These are phyloP conservation scores for Saccharata proteae DNA, from an alignment of 2,329 filamentous ascomycete genomes.

Conservation along the genomic window DNA sequence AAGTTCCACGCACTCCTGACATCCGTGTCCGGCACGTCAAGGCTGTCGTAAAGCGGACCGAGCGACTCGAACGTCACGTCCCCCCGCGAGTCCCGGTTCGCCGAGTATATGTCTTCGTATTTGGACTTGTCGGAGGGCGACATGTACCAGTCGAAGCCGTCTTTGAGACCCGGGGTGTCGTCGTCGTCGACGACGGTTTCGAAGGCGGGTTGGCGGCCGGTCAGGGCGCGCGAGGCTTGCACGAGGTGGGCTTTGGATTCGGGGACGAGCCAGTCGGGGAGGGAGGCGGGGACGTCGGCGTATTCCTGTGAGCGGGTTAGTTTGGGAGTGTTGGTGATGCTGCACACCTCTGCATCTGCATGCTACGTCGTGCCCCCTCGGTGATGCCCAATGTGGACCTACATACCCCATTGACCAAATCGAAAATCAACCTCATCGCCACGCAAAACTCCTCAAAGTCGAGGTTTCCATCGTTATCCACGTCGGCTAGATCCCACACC, in stretches of 20 bases:
- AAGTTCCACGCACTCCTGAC: slow-evolving; percentile 92
- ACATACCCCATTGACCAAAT: slow-evolving; percentile 83
- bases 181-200: slow-evolving; percentile 67
- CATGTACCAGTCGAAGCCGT: slow-evolving; percentile 99
- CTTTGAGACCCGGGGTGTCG: slow-evolving; percentile 74
- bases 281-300: slow-evolving; percentile 62
- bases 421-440: slow-evolving; percentile 95
- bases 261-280: slow-evolving; percentile 95
- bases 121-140: slow-evolving; percentile 79
- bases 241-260: slow-evolving; percentile 50
- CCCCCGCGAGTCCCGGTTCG: slow-evolving; percentile 77
- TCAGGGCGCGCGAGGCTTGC: slow-evolving; percentile 40
- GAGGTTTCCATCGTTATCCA: slow-evolving; percentile 92
- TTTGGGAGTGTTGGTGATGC: not conserved
- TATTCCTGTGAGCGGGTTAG: slow-evolving; percentile 49
- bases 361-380: not conserved
- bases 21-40: slow-evolving; percentile 64
- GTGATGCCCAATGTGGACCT: not conserved
- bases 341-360: too few species aligned
- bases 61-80: slow-evolving; percentile 64
- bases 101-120: slow-evolving; percentile 95
- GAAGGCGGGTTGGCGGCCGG: slow-evolving; percentile 68
- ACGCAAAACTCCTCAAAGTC: slow-evolving; percentile 99
- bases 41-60: slow-evolving; percentile 71
- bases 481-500: slow-evolving; percentile 94